A percentile compares a stretch with the other conserved stretches of the same genome.
Conservation (phyloP, 768 basidiomycete genomes). For the Tylopilus subfusipes region DNA sequence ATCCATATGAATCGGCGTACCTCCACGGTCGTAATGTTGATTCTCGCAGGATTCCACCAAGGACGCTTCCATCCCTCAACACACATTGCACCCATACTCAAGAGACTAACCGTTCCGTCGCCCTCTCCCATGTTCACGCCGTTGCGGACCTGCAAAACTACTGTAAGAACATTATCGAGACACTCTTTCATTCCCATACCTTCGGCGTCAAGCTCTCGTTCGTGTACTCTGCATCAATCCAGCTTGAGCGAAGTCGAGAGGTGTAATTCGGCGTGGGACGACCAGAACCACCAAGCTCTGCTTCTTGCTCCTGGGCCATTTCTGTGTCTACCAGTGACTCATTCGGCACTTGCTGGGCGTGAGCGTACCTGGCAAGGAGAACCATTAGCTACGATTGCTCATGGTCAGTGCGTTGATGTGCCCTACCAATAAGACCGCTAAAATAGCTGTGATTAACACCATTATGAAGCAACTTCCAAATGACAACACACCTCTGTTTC, state of each 20-base stretch:
- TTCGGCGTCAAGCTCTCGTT: constrained; percentile 58
- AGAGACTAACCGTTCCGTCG: constrained; percentile 86
- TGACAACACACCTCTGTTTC: constrained; percentile 72
- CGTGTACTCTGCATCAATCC: constrained; percentile 85
- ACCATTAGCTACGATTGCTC: neutral
- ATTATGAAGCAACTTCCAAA: neutral
- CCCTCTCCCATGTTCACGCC: constrained; percentile 94
- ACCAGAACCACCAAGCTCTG: constrained; percentile 40
- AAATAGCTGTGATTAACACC: neutral
- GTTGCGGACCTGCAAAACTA: constrained; percentile 51
- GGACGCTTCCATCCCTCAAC: constrained; percentile 89
- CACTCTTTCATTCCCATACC: constrained; percentile 28
- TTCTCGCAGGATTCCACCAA: constrained; percentile 90
- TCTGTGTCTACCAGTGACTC: constrained; percentile 47
- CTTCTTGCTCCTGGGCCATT: constrained; percentile 43
- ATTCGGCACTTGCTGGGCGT: constrained; percentile 65
- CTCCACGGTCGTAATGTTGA: constrained; percentile 83
- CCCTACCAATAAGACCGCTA: constrained; percentile 82
- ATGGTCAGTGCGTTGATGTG: neutral
- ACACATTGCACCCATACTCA: constrained; percentile 94
- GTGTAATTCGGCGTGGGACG: constrained; percentile 52
- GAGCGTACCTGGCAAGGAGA: constrained; percentile 55
- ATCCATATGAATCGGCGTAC: constrained; percentile 37
- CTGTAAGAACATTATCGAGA: neutral
- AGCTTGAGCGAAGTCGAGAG: constrained; percentile 51